Evolutionary conservation across 2,329 filamentous ascomycete genomes (phyloP), one percentile per base, ranked within the genome.

Genomic region (Penicillium sp.): DNA sequence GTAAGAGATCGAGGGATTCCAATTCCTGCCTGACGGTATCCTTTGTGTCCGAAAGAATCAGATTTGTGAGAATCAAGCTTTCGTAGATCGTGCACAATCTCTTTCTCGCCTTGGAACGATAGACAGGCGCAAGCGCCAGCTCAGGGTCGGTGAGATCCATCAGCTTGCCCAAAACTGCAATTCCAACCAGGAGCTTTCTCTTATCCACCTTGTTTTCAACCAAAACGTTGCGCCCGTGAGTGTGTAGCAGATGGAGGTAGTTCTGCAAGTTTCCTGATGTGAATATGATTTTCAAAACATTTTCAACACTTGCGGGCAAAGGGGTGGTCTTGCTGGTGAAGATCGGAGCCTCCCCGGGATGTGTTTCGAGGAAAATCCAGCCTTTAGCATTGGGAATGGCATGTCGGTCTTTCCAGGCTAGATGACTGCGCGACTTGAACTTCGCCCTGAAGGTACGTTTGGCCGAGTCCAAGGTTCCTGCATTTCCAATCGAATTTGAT

Each of bases 351-450:
- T 52, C 40, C 26, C 43, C 16, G n/a, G 39, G 29, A 5, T 18
- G n/a, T 10, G 26, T 32, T 4, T 52, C 26, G 11, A 61, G 29
- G 11, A 50, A 55, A 3, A 60, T 8, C 32, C 26, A 54, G 3
- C 9, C 32, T 6, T 10, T 10, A 4, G 38, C 3, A 10, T 7
- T 10, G 2, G 58, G 35, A 4, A 18, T 5, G 11, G 8, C 18
- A 46, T 53, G 8, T 29, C 57, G 47, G 20, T 55, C 7, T 16
- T 46, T 8, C 61, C 61, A 61, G 2, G 3, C 3, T 11, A 58
- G 22, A 35, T 24, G 29, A 29, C 48, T 52, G 3, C 11, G 13
- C 0, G 5, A 11, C 24, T 42, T 11, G 44, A 61, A 63, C 2
- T 18, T 24, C 6, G 13, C 5, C 24, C 20, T 11, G 22, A 62